Evolutionary conservation across 2,329 filamentous ascomycete genomes (phyloP), one percentile per base, ranked within the genome.

Genomic region (Trichoderma sp.): DNA sequence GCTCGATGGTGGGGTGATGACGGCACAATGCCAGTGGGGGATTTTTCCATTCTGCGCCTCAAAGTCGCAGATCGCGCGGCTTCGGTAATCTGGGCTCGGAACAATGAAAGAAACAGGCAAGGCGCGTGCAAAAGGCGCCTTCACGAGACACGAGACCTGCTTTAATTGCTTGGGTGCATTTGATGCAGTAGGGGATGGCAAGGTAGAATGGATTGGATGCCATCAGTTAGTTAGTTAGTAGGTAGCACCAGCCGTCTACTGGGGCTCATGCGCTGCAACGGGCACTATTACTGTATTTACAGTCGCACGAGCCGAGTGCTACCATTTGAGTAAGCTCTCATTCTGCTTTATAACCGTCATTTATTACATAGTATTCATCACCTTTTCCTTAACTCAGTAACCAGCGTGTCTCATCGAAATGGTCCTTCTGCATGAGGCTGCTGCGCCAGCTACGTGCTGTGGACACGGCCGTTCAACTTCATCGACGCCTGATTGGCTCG

Each of bases 401-500:
- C 21, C 47, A 49, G n/a, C 47, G 13, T 24, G 47, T 49, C 47
- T 49, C 47, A 29, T 27, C 24, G 29, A 57, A 57, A 57, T 31
- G 55, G 11, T 57, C 19, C 43, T 53, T 10, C 62, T 35, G 43
- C 40, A 60, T 60, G 65, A 60, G 56, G 65, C 65, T 60, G 64
- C 43, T 53, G 52, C 56, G 43, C 33, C 56, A 40, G 57, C 27
- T 61, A 33, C 63, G 29, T 29, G 37, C 64, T 64, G 60, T 63
- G 68, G 68, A 57, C 55, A 65, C 27, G 47, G 33, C 62, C 57
- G 16, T 60, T 69, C 74, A 75, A 80, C 78, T 74, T 80, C 78
- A 78, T 77, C 70, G 70, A 66, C 61, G 35, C 57, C 7, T 80
- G 76, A 80, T 80, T 80, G 78, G 78, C 62, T 75, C 70, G 73